phyloP scores from a whole-genome alignment of 176 grass and related monocot genomes.

The Eremochloa ophiuroides region DNA sequence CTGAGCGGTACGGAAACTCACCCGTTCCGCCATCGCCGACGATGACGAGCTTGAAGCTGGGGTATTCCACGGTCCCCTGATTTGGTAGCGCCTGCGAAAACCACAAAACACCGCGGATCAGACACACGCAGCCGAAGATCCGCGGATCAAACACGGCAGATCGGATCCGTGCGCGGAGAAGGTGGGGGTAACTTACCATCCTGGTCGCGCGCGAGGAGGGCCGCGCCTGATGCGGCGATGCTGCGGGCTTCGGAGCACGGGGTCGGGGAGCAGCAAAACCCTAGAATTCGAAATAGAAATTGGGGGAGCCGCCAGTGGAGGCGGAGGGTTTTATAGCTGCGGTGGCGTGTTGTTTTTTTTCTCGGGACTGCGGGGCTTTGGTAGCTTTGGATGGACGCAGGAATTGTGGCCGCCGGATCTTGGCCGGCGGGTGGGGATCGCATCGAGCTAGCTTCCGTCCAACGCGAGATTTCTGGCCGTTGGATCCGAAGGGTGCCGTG shows the following conservation, averaged over 20 bases:
- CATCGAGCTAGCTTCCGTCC: slow-evolving; percentile 40
- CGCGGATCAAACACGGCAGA: not conserved
- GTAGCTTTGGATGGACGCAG: slow-evolving; percentile 65
- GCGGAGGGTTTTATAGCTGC: slow-evolving; percentile 43
- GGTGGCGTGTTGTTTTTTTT: not conserved
- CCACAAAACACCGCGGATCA: not conserved
- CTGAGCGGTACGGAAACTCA: not conserved
- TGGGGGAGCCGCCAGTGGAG: slow-evolving; percentile 21
- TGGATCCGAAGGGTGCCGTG: slow-evolving; percentile 15
- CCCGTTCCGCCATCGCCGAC: slow-evolving; percentile 89
- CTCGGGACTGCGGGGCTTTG: not conserved
- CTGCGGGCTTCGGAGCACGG: not conserved
- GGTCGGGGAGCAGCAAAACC: slow-evolving; percentile 21
- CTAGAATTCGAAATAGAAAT: slow-evolving; percentile 46
- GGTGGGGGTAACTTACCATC: slow-evolving; percentile 27
- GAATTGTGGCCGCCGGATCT: slow-evolving; percentile 53
- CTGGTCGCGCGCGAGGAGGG: not conserved
- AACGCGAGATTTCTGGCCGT: slow-evolving; percentile 48
- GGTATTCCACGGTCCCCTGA: slow-evolving; percentile 79
- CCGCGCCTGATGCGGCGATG: slow-evolving; percentile 1
- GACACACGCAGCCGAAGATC: not conserved
- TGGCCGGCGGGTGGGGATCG: slow-evolving; percentile 19
- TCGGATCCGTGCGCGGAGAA: not conserved
- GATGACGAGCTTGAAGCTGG: slow-evolving; percentile 87
- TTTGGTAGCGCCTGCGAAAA: slow-evolving; percentile 64